Conservation (phyloP, 2,329 filamentous ascomycete species). For the Cordyceps javanica region DNA sequence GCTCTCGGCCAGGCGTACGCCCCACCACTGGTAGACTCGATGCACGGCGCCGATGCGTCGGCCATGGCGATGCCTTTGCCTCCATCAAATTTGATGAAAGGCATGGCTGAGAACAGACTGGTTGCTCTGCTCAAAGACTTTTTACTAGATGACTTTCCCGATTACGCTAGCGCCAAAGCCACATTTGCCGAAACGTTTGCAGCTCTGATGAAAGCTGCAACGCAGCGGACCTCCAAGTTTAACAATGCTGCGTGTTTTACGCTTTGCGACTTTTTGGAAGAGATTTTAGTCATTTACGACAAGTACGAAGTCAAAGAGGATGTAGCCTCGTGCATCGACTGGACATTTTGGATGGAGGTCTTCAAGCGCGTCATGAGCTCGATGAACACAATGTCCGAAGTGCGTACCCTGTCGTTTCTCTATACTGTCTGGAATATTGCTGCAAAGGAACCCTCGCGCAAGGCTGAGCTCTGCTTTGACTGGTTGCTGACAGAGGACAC, state of each 20-base stretch:
- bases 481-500: constrained; percentile 70
- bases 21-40: constrained; percentile 37
- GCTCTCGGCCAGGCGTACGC: constrained; percentile 39
- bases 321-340: constrained; percentile 53
- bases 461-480: constrained; percentile 62
- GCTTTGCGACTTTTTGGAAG: constrained; percentile 86
- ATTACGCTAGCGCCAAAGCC: constrained; percentile 44
- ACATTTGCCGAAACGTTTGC: constrained; percentile 74
- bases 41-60: constrained; percentile 57
- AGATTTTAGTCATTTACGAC: constrained; percentile 61
- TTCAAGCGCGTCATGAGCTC: constrained; percentile 74
- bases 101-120: constrained; percentile 84
- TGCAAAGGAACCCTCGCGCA: constrained; percentile 58
- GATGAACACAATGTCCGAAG: constrained; percentile 84
- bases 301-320: constrained; percentile 38
- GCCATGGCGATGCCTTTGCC: constrained; percentile 57
- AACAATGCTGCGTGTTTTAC: constrained; percentile 81
- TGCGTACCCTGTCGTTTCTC: constrained; percentile 75
- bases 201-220: constrained; percentile 64
- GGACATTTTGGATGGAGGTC: constrained; percentile 80
- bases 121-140: constrained; percentile 79
- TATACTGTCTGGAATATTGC: constrained; percentile 75
- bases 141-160: constrained; percentile 44
- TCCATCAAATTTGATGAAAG: constrained; percentile 62
- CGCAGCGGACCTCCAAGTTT: constrained; percentile 70